Base-by-base conservation (phyloP, 2,329 filamentous ascomycete species). In the Rutstroemia sp. region DNA sequence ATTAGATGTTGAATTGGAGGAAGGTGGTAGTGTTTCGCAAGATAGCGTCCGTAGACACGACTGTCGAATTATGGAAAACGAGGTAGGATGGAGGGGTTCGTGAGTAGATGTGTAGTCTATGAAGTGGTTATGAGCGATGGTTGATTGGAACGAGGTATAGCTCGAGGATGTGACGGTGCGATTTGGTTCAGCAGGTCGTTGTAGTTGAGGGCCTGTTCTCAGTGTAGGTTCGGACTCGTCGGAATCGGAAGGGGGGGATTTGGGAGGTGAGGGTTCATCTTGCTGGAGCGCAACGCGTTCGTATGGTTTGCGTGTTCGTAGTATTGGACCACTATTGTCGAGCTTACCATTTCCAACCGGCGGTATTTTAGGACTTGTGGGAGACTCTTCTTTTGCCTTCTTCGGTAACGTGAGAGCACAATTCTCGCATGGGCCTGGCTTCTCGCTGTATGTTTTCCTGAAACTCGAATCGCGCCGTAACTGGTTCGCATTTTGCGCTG, bases 51-150 rank as follows among this genome's bases (percentile, higher is more conserved):
- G 79, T 47, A 87, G 72, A 62, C 84, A 87, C 0, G 83, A 84
- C 48, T 83, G 81, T 49, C 84, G 81, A 51, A 87, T 76, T 42
- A 84, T 78, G n/a, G 82, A 82, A 70, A 85, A 87, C 7, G 82
- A 84, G n/a, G 75, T 73, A 14, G 82, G 75, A 1, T 78, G 73
- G 4, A 82, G 73, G 3, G 84, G 82, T 59, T 86, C 83, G 66
- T 86, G 83, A 4, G 82, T 85, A 1, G 84, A 87, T 4, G 83
- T 86, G 66, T 86, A 87, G 65, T 86, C 81, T 50, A 87, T 73
- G 63, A 80, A 86, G 65, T 87, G 84, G 5, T 79, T 79, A 63
- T 87, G 84, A n/a, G 64, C 63, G 46, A 58, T 59, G 14, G n/a
- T 73, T 72, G 30, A 70, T 69, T 77, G 77, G 5, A 81, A 83